Conservation (phyloP, 805 yeast genomes). For the Wickerhamiella kurtzmanii region DNA sequence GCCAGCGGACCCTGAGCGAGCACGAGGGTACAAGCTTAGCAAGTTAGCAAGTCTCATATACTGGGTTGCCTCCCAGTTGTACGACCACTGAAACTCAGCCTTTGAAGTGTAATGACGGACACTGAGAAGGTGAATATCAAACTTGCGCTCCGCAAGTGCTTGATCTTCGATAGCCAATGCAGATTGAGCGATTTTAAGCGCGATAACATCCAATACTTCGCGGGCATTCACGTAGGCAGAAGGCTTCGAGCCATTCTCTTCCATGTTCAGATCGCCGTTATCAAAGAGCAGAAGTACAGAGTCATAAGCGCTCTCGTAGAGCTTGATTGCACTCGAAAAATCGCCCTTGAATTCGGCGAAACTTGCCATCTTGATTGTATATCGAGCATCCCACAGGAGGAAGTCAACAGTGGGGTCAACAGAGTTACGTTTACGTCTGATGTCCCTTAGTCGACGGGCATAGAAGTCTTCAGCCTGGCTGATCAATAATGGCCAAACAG, state of each 20-base stretch:
- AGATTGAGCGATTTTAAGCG: conserved; percentile 49
- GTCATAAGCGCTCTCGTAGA: conserved; percentile 42
- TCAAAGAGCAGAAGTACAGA: conserved; percentile 32
- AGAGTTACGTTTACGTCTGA: conserved; percentile 15
- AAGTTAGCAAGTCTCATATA: conserved; percentile 45
- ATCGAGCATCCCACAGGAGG: conserved; percentile 37
- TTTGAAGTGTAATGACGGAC: conserved; percentile 28
- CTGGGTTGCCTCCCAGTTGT: conserved; percentile 52
- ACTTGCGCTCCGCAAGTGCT: conserved; percentile 47
- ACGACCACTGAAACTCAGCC: not conserved
- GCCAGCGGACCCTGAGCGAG: conserved; percentile 11
- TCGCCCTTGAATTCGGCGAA: conserved; percentile 38
- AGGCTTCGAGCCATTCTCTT: not conserved
- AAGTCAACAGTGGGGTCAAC: conserved; percentile 15
- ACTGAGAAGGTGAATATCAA: conserved; percentile 46
- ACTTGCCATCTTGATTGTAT: conserved; percentile 38
- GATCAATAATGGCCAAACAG: conserved; percentile 29
- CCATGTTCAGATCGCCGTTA: conserved; percentile 8
- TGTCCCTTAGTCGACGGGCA: conserved; percentile 11
- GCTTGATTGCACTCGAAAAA: conserved; percentile 36
- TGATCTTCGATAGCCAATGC: conserved; percentile 48
- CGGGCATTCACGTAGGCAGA: conserved; percentile 12
- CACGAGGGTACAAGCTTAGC: conserved; percentile 6
- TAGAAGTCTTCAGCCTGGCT: conserved; percentile 35
- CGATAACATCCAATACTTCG: conserved; percentile 41